Base-by-base conservation (phyloP, 2,329 filamentous ascomycete species). In the Ampelomyces quisqualis region DNA sequence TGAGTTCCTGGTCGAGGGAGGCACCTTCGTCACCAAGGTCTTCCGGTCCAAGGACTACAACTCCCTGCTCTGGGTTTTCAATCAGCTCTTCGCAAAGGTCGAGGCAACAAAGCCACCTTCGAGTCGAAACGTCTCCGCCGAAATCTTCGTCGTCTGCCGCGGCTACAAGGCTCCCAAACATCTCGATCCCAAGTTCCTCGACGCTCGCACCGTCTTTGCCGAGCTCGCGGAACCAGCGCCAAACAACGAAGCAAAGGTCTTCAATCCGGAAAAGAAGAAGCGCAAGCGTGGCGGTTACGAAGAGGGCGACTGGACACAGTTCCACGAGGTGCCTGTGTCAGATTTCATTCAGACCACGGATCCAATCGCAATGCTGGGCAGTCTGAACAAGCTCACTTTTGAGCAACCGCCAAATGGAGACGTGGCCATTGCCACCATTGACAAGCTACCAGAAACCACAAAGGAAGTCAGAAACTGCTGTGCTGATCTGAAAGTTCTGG, bases 21-120 rank as follows among this genome's bases (percentile, higher is more conserved):
- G 93, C 51, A 91, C 85, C 7, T 97, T 97, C 53, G 90, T 97
- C 30, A 97, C 91, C 40, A 98, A 98, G 72, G 88, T 98, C 29
- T 98, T 98, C 76, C 77, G 93, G 49, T 95, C 88, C 22, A 97
- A 96, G 66, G 91, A 98, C 66, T 97, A 95, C 75, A 96, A 96
- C 66, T 85, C 89, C 43, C 73, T 98, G 31, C 78, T 97, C 34
- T 98, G 93, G 93, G 90, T 97, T 22, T 90, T 97, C 75, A 95
- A 95, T 66, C 93, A 98, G 69, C 78, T 98, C 1, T 98, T 98
- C 73, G 79, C 79, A 33, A 94, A 93, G 54, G 93, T 98, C 50
- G 91, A 98, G 67, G 91, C 94, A 34, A 98, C 93, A 4, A 98
- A 98, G 70, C 93, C 93, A 3, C 93, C 93, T 0, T 95, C 90